Evolutionary conservation across 306 rosid species (phyloP), one percentile per base, ranked within the genome.

Genomic region (Casuarina cunninghamiana): DNA sequence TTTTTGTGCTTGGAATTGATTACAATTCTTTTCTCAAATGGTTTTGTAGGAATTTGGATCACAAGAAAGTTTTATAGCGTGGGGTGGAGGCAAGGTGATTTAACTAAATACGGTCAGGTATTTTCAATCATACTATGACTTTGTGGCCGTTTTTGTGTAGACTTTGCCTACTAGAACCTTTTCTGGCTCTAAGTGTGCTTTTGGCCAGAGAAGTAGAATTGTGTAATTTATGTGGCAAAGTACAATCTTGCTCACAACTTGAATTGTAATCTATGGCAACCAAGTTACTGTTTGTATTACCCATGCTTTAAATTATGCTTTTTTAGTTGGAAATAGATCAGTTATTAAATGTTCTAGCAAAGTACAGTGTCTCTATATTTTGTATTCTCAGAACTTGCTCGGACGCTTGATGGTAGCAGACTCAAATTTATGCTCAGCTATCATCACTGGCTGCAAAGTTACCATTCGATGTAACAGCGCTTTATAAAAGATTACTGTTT

Each of bases 11-110:
- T 6, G 55, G 50, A n/a, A 21, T 5, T 21, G 46, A 49, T 35
- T 8, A 10, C 43, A 69, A 67, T 48, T 65, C 53, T 57, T 72
- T 66, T 53, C 16, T 55, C 3, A 12, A 75, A 45, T 76, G 80
- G 78, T 76, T 77, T 43, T 85, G 62, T 62, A 89, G 97, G 94
- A 89, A 2, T 91, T 91, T 4, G 80, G 90, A 37, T 91, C 97
- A 42, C 92, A 91, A 79, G 94, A 91, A 12, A 91, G 94, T 84
- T 89, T 83, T 73, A 21, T 73, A 57, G 63, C 92, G 6, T 91
- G 87, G 85, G 94, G 94, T 66, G 86, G 75, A 53, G 54, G 80
- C 86, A 87, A 84, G 78, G 32, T 75, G 71, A 55, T 74, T 26
- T 11, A 86, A 84, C 87, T 91, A 69, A 49, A 57, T 53, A 60